These are phyloP conservation scores for Xerocomus potaroensis DNA, from an alignment of 768 basidiomycete genomes.

Conservation along the genomic window DNA sequence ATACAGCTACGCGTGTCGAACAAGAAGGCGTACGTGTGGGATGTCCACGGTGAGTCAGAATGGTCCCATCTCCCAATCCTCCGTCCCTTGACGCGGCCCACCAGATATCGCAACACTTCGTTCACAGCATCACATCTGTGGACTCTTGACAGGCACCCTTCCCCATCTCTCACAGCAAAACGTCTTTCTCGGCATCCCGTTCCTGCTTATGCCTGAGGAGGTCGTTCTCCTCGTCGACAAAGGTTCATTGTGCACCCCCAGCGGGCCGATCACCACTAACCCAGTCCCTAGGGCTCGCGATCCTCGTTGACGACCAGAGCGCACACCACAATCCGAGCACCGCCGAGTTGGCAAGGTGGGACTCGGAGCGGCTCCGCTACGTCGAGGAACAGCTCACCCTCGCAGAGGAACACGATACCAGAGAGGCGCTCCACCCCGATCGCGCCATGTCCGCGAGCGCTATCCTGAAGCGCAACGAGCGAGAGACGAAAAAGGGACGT, in stretches of 20 bases:
- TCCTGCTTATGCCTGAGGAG: slow-evolving; percentile 88
- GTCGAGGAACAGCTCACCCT: slow-evolving; percentile 46
- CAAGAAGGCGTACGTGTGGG: slow-evolving; percentile 83
- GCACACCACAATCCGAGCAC: slow-evolving; percentile 51
- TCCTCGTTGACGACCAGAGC: slow-evolving; percentile 66
- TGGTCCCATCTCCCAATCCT: neutral
- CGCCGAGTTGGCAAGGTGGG: slow-evolving; percentile 51
- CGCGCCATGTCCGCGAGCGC: slow-evolving; percentile 59
- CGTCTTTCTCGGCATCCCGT: slow-evolving; percentile 89
- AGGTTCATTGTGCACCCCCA: slow-evolving; percentile 39
- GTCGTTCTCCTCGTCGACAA: slow-evolving; percentile 82
- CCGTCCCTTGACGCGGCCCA: slow-evolving; percentile 3
- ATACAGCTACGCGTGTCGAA: slow-evolving; percentile 73
- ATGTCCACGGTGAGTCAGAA: slow-evolving; percentile 60
- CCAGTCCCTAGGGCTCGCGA: slow-evolving; percentile 55
- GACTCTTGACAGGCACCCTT: slow-evolving; percentile 83
- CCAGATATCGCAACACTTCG: slow-evolving; percentile 80
- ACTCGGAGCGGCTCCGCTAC: slow-evolving; percentile 41
- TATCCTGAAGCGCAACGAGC: slow-evolving; percentile 64
- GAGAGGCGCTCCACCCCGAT: slow-evolving; percentile 36
- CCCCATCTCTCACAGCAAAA: slow-evolving; percentile 97
- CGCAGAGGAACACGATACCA: slow-evolving; percentile 46
- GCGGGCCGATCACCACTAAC: neutral
- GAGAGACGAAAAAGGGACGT: slow-evolving; percentile 47
- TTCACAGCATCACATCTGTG: slow-evolving; percentile 76